These are phyloP conservation scores for Pogostemon cablin DNA, from an alignment of 257 asterid species.

Conservation along the genomic window DNA sequence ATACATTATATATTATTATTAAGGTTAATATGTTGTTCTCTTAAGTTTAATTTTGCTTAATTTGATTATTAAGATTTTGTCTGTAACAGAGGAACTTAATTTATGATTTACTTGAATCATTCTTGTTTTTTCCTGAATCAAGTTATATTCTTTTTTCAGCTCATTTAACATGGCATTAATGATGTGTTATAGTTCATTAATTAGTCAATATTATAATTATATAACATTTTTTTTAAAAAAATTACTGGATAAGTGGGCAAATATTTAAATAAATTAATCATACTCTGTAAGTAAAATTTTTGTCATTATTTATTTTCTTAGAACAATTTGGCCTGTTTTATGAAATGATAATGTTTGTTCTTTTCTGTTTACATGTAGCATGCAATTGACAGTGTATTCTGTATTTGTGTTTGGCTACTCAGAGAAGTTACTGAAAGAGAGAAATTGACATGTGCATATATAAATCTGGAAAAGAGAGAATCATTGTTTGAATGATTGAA, in stretches of 20 bases:
- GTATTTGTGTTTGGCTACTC: conserved; percentile 33
- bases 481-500: conserved; percentile 20
- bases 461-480: conserved; percentile 3
- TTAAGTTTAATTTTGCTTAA: conserved; percentile 12
- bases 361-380: conserved; percentile 7
- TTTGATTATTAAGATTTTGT: conserved; percentile 36
- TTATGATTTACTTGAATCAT: conserved; percentile 31
- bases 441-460: conserved; percentile 35
- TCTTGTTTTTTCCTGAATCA: conserved; percentile 16
- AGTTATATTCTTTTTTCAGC: too few relatives aligned
- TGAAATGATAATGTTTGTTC: conserved; percentile 29
- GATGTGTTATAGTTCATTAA: too few relatives aligned
- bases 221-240: too few relatives aligned
- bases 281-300: neutral
- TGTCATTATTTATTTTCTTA: conserved; percentile 28
- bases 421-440: conserved; percentile 19
- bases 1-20: too few relatives aligned
- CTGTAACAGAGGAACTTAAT: conserved; percentile 21
- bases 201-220: too few relatives aligned
- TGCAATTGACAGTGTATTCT: neutral
- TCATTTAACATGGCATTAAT: too few relatives aligned
- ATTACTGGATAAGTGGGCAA: too few relatives aligned
- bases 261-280: too few relatives aligned
- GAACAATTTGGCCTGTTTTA: conserved; percentile 17
- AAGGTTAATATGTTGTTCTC: neutral